Conservation (phyloP, 257 asterid species). For the Handroanthus guayacan region DNA sequence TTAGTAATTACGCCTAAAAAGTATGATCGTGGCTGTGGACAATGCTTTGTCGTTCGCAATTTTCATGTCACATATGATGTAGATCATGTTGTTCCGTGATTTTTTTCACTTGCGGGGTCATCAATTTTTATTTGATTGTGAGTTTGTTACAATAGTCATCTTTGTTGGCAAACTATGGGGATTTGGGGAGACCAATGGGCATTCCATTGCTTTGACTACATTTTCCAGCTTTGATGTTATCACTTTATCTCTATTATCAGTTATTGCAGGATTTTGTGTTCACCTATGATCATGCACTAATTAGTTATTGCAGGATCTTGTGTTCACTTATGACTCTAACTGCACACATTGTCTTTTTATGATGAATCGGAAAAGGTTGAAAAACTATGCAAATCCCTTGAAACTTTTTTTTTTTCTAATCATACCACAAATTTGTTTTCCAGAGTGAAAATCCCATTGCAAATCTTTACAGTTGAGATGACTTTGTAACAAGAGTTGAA, state of each 20-base stretch:
- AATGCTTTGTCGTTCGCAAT: not conserved
- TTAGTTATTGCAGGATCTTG: not conserved
- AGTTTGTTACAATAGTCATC: not conserved
- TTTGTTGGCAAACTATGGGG: conserved; percentile 14
- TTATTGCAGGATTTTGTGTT: not conserved
- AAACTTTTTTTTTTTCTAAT: too few relatives aligned
- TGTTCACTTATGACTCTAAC: not conserved
- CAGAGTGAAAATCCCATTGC: too few relatives aligned
- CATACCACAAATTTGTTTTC: too few relatives aligned
- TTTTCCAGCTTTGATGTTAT: conserved; percentile 27
- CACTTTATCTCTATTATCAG: conserved; percentile 11
- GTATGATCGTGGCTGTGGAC: not conserved
- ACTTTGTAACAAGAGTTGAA: too few relatives aligned
- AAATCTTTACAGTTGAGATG: too few relatives aligned
- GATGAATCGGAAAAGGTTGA: too few relatives aligned
- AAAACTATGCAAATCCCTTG: too few relatives aligned
- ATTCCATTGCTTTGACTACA: conserved; percentile 11
- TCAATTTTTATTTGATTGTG: conserved; percentile 1
- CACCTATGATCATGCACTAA: not conserved
- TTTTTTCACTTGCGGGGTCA: conserved; percentile 7
- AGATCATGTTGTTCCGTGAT: conserved; percentile 17
- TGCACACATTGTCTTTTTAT: too few relatives aligned
- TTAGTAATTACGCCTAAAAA: not conserved
- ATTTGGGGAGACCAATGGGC: not conserved
- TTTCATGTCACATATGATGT: conserved; percentile 1